Conservation (phyloP, 495 filamentous ascomycete species). For the Aspergillus baeticus region DNA sequence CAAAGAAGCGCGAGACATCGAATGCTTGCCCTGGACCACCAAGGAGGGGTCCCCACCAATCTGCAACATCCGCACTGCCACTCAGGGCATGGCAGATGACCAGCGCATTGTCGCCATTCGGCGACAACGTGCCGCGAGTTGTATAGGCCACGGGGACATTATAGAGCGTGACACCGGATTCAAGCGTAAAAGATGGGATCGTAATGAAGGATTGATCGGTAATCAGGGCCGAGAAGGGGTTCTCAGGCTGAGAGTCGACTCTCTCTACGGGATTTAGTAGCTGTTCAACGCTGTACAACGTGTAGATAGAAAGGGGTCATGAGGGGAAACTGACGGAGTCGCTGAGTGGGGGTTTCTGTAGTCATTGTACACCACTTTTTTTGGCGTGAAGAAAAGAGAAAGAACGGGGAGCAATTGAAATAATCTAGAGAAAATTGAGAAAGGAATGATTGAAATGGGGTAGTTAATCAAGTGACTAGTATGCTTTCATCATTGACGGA, state of each 20-base stretch:
- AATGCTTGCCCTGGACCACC: conserved; percentile 89
- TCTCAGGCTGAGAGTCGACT: conserved; percentile 74
- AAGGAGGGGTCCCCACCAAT: conserved; percentile 98
- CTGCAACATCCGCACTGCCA: conserved; percentile 90
- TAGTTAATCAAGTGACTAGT: neutral
- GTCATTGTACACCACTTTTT: conserved; percentile 23
- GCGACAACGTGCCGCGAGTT: conserved; percentile 72
- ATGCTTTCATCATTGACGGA: conserved; percentile 4
- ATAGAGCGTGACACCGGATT: conserved; percentile 81
- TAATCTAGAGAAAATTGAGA: neutral
- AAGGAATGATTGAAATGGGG: conserved; percentile 9
- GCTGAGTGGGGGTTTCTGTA: conserved; percentile 24
- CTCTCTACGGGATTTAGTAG: conserved; percentile 68
- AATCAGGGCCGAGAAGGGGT: conserved; percentile 85
- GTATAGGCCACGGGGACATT: conserved; percentile 96
- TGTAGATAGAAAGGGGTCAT: neutral
- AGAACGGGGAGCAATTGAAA: neutral
- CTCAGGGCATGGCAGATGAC: conserved; percentile 97
- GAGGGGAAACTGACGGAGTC: conserved; percentile 45
- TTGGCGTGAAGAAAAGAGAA: neutral
- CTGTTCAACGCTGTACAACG: conserved; percentile 27
- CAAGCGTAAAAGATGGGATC: conserved; percentile 87
- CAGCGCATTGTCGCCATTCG: conserved; percentile 82
- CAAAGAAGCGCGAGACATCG: conserved; percentile 87
- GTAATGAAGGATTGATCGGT: conserved; percentile 81